Percentiles rank a stretch among this genome's conserved stretches.
Evolutionary conservation across 1,139 yeast genomes (phyloP).

Genomic region (Geotrichum phurueaensis): DNA sequence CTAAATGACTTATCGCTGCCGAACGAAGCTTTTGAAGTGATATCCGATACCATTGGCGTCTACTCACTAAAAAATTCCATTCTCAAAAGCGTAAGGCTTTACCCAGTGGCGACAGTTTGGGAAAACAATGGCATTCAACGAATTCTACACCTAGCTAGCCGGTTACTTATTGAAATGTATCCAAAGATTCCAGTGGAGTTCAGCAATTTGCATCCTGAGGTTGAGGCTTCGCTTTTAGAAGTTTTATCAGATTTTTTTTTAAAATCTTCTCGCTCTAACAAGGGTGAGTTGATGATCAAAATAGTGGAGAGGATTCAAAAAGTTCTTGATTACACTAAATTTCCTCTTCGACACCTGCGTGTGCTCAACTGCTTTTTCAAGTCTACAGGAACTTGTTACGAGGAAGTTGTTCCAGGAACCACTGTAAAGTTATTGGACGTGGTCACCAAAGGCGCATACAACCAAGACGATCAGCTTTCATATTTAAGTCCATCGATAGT

Average conservation of each 20-base stretch:
- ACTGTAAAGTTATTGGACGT: slow-evolving; percentile 3
- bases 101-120: slow-evolving; percentile 1
- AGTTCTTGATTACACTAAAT: slow-evolving; percentile 3
- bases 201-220: slow-evolving; percentile 2
- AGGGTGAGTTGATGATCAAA: slow-evolving; percentile 1
- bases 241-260: slow-evolving; percentile 4
- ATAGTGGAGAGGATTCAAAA: slow-evolving; percentile 9
- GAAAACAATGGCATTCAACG: slow-evolving; percentile 1
- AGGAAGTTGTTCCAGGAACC: background rate
- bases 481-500: slow-evolving; percentile 10
- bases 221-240: slow-evolving; percentile 15
- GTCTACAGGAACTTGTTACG: slow-evolving; percentile 11
- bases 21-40: slow-evolving; percentile 11
- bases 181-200: slow-evolving; percentile 10
- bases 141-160: slow-evolving; percentile 6
- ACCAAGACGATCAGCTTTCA: slow-evolving; percentile 7
- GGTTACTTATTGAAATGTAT: slow-evolving; percentile 8
- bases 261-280: slow-evolving; percentile 8
- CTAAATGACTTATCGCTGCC: slow-evolving; percentile 9
- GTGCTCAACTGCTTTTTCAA: slow-evolving; percentile 9
- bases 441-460: slow-evolving; percentile 1
- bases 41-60: slow-evolving; percentile 10
- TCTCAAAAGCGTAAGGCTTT: background rate
- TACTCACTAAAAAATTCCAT: slow-evolving; percentile 7
- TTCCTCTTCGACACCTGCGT: slow-evolving; percentile 14